These are phyloP conservation scores for Coemansia aciculifera DNA, from an alignment of 192 early-diverging fungal genomes.

Conservation along the genomic window DNA sequence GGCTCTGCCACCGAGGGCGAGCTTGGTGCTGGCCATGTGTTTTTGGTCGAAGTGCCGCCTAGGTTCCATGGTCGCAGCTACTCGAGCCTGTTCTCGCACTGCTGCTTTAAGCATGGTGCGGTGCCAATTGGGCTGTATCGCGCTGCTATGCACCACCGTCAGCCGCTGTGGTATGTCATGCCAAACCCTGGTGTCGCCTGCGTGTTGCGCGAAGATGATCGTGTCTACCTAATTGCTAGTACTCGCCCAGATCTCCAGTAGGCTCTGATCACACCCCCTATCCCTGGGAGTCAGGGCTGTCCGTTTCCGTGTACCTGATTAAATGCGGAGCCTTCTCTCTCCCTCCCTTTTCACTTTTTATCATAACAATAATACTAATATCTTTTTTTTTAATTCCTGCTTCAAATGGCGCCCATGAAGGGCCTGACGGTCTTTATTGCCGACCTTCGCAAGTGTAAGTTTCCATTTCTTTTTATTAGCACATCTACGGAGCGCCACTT, in stretches of 20 bases:
- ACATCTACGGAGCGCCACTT: neutral
- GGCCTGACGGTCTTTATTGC: constrained; percentile 95
- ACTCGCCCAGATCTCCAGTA: constrained; percentile 36
- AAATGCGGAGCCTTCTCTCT: neutral
- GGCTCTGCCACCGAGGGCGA: constrained; percentile 9
- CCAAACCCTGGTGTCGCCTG: constrained; percentile 60
- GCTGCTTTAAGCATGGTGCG: constrained; percentile 54
- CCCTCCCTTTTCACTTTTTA: neutral
- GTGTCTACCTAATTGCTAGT: constrained; percentile 58
- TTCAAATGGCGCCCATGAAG: constrained; percentile 69
- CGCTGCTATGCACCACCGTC: constrained; percentile 50
- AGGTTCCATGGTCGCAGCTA: constrained; percentile 53
- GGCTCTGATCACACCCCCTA: no score
- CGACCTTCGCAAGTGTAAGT: constrained; percentile 96
- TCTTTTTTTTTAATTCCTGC: neutral
- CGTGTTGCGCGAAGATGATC: constrained; percentile 58
- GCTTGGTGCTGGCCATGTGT: constrained; percentile 27
- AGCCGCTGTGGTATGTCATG: constrained; percentile 60
- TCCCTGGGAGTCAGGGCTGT: neutral
- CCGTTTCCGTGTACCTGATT: neutral
- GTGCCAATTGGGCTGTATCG: constrained; percentile 70
- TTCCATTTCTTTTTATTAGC: neutral
- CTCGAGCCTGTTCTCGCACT: constrained; percentile 51
- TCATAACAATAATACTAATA: neutral
- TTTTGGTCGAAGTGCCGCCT: constrained; percentile 55